Base-by-base conservation (phyloP, 208 protist species). In the Herpetomonas tarakana region DNA sequence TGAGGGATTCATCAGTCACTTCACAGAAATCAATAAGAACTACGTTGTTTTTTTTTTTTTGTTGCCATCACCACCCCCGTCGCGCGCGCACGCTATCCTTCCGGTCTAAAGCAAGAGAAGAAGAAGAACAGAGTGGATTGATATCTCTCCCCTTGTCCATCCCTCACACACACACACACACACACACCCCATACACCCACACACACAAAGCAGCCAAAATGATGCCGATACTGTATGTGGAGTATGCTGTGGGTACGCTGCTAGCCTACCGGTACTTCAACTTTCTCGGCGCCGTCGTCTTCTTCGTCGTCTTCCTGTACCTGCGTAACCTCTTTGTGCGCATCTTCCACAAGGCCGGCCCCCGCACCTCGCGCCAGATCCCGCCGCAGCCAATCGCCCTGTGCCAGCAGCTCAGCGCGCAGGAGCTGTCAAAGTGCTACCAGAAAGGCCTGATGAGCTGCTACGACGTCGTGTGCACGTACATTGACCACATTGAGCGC, bases 381-480 rank as follows among this genome's bases (percentile, higher is more conserved):
- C 87, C 87, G 1, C 74, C 74, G 45, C 68, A 75, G 49, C 72
- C 66, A 9, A 83, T 93, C 69, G 78, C 74, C 22, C 58, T 73
- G 51, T 93, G 87, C 56, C 80, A 88, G 74, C 83, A 88, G 53
- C 75, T 94, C 53, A 91, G 83, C 35, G 88, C 88, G 0, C 58
- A 79, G 65, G 64, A 93, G 57, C 80, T 93, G 9, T 83, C 65
- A 56, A 52, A 68, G 22, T 81, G 74, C 26, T 92, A 91, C 77
- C 69, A 58, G 12, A 61, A 71, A 11, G 89, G 89, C 47, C 51
- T 44, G 14, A 66, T 88, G 22, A 69, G 76, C 52, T 84, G 76
- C 24, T 72, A 83, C 25, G 79, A 90, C 29, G 85, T 93, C 19
- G 71, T 88, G 24, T 27, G 39, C 12, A 72, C 86, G 22, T 96